Percentiles rank a stretch among this genome's conserved stretches.
Evolutionary conservation across 2,329 filamentous ascomycete genomes (phyloP).

Genomic region (Dothiorella sarmentorum): DNA sequence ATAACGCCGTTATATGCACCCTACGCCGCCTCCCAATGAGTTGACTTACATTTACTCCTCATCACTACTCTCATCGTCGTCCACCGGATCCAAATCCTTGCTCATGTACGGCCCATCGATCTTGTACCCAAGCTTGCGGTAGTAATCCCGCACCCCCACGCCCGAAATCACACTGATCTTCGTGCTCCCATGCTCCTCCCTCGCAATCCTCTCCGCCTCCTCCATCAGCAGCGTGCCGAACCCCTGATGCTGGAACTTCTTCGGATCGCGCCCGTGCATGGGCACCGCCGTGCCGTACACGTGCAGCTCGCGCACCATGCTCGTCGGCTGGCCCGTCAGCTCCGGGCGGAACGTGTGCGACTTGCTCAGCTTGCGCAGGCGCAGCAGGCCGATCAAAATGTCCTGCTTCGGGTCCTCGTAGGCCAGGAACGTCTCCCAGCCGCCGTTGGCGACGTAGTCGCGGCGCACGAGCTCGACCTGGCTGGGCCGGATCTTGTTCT

Average conservation of each 20-base stretch:
- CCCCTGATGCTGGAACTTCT: constrained; percentile 97
- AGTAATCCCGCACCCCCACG: constrained; percentile 93
- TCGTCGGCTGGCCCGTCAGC: constrained; percentile 79
- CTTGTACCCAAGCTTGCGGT: constrained; percentile 78
- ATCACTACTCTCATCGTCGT: constrained; percentile 11
- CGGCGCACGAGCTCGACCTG: constrained; percentile 92
- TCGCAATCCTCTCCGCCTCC: constrained; percentile 90
- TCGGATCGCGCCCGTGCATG: constrained; percentile 88
- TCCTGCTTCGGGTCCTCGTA: constrained; percentile 99
- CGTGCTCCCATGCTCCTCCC: constrained; percentile 86
- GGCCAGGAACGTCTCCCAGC: constrained; percentile 97
- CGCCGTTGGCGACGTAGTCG: constrained; percentile 92
- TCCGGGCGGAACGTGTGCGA: constrained; percentile 92
- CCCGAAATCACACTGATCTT: constrained; percentile 99
- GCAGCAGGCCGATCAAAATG: constrained; percentile 86
- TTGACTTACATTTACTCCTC: background rate
- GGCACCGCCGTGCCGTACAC: constrained; percentile 98
- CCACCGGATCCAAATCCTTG: constrained; percentile 31
- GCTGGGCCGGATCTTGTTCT: constrained; percentile 95
- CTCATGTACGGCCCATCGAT: constrained; percentile 65
- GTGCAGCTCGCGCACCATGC: constrained; percentile 88
- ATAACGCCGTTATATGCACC: background rate
- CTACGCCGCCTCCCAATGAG: background rate
- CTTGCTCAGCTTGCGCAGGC: constrained; percentile 83
- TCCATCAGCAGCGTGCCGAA: constrained; percentile 97